Evolutionary conservation across 1,284 basidiomycete genomes (phyloP).

Genomic region (Apiotrichum gracile): DNA sequence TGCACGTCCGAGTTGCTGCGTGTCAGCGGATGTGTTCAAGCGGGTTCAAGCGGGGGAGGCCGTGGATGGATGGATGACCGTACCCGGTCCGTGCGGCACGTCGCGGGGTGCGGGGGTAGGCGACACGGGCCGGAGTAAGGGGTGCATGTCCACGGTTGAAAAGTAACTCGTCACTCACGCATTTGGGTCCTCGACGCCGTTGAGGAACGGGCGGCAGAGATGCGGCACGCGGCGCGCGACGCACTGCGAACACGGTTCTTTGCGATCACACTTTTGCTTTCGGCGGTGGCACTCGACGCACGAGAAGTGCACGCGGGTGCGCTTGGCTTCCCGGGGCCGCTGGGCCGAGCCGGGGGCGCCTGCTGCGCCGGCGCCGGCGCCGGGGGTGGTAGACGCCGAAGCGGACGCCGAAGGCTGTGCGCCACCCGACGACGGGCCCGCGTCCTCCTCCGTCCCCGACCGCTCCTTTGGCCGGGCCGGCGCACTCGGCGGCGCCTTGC

Average conservation of each 20-base stretch:
- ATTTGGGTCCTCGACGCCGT: constrained; percentile 48
- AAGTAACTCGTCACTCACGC: constrained; percentile 27
- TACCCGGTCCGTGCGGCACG: not conserved
- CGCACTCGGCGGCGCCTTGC: constrained; percentile 21
- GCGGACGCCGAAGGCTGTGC: not conserved
- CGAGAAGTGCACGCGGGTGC: constrained; percentile 46
- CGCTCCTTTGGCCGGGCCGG: constrained; percentile 10
- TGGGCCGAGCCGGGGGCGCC: constrained; percentile 12
- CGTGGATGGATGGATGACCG: not conserved
- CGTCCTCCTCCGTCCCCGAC: too few species aligned
- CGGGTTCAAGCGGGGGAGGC: not conserved
- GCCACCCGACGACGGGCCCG: not conserved
- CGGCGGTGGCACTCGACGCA: constrained; percentile 48
- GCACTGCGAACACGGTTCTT: constrained; percentile 48
- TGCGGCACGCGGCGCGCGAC: constrained; percentile 47
- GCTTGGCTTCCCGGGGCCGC: constrained; percentile 28
- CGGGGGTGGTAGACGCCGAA: constrained; percentile 21
- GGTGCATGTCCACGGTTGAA: too few species aligned
- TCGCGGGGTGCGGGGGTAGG: not conserved
- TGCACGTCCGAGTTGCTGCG: constrained; percentile 45
- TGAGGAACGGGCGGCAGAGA: constrained; percentile 48
- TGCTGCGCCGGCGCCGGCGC: constrained; percentile 20
- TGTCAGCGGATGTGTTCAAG: not conserved
- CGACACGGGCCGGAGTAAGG: not conserved
- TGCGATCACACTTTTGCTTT: constrained; percentile 46